phyloP scores from a whole-genome alignment of 345 rosid species.

The Linum trigynum region DNA sequence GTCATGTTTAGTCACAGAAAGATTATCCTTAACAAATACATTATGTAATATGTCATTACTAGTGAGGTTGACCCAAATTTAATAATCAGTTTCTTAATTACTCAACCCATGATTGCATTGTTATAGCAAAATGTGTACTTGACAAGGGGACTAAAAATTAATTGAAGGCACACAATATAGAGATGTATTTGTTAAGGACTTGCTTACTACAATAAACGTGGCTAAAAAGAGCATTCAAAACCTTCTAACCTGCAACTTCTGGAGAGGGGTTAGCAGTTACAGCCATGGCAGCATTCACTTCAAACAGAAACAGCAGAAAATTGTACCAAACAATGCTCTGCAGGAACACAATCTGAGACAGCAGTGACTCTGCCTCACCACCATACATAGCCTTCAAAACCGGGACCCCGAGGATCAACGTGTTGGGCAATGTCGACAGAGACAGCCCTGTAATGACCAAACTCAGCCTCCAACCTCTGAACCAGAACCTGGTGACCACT shows the following conservation, averaged over 20 bases:
- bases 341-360: constrained; percentile 67
- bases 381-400: constrained; percentile 65
- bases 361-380: constrained; percentile 38
- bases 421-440: constrained; percentile 69
- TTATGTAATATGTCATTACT: too few relatives aligned
- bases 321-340: constrained; percentile 86
- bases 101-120: too few relatives aligned
- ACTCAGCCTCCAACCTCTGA: constrained; percentile 35
- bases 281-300: constrained; percentile 46
- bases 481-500: constrained; percentile 35
- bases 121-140: too few relatives aligned
- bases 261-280: constrained; percentile 28
- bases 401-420: constrained; percentile 78
- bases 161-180: too few relatives aligned
- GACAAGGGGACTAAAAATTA: too few relatives aligned
- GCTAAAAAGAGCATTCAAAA: too few relatives aligned
- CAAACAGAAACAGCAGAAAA: constrained; percentile 59
- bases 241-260: constrained; percentile 38
- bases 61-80: too few relatives aligned
- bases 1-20: too few relatives aligned
- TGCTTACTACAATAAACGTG: too few relatives aligned
- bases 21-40: too few relatives aligned
- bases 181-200: too few relatives aligned
- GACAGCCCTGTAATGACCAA: constrained; percentile 68
- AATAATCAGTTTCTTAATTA: too few relatives aligned